Percentiles rank a stretch among this genome's conserved stretches.
These are phyloP conservation scores for Trichopus zeylanicus DNA, from an alignment of 116 monocot genomes.

Conservation along the genomic window DNA sequence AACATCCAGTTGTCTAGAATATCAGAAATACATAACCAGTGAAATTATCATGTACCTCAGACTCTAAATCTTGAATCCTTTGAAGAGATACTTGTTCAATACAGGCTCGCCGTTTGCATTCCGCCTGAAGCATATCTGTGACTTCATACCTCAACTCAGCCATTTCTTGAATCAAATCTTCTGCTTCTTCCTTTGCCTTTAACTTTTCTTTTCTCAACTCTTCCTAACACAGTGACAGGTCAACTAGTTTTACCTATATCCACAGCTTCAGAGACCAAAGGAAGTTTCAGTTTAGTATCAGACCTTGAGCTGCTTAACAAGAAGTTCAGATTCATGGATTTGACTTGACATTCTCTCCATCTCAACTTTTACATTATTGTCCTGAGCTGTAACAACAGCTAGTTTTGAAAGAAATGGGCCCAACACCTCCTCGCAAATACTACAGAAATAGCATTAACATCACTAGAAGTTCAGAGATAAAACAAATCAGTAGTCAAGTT, in stretches of 20 bases:
- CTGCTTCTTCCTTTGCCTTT: constrained; percentile 86
- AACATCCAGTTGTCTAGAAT: no score
- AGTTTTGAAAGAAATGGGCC: constrained; percentile 43
- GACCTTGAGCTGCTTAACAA: constrained; percentile 71
- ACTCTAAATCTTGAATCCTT: constrained; percentile 72
- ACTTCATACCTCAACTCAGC: constrained; percentile 90
- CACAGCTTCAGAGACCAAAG: neutral
- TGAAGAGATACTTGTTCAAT: constrained; percentile 72
- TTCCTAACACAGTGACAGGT: constrained; percentile 35
- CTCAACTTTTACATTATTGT: constrained; percentile 30
- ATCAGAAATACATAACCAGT: no score
- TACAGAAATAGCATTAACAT: constrained; percentile 40
- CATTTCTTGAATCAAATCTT: constrained; percentile 93
- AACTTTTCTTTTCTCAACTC: constrained; percentile 67
- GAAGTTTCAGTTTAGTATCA: constrained; percentile 8
- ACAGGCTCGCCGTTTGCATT: constrained; percentile 68
- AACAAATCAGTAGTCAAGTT: neutral
- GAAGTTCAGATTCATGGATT: constrained; percentile 51
- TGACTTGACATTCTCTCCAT: constrained; percentile 58
- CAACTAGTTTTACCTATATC: neutral
- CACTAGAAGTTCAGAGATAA: no score
- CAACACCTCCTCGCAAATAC: constrained; percentile 36
- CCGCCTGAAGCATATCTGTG: constrained; percentile 83
- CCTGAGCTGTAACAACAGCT: constrained; percentile 20
- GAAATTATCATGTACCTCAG: constrained; percentile 32